Evolutionary conservation across 108 stramenopile genomes (phyloP).

Genomic region (Aurantiochytrium sp.): DNA sequence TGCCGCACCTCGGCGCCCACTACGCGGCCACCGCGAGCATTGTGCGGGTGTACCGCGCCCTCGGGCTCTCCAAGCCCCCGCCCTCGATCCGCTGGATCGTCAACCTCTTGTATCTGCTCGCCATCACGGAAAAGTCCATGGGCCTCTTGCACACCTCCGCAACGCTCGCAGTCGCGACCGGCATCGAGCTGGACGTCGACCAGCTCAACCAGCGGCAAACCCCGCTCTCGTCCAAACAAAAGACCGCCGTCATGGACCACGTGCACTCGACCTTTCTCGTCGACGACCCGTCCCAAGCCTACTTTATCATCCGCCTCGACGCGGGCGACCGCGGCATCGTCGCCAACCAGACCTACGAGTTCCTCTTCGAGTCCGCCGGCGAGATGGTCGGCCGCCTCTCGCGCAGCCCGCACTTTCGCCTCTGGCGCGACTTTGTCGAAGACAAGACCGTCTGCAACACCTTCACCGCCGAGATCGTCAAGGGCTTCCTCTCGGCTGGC

Average conservation of each 20-base stretch:
- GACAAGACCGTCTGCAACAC: neutral
- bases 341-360: neutral
- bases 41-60: neutral
- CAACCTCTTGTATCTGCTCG: neutral
- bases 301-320: neutral
- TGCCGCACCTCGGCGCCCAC: neutral
- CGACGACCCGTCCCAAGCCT: neutral
- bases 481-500: neutral
- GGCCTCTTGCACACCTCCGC: neutral
- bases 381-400: neutral
- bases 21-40: neutral
- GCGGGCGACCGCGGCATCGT: conserved; percentile 1
- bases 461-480: neutral
- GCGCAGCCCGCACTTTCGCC: neutral
- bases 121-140: conserved; percentile 27
- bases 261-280: neutral
- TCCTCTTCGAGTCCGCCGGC: neutral
- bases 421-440: conserved; percentile 7
- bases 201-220: neutral
- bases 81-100: neutral
- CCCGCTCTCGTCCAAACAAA: neutral
- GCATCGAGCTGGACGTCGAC: neutral
- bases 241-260: neutral
- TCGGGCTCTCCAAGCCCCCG: conserved; percentile 4
- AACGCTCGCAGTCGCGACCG: neutral